Conservation (phyloP, 106 monocot species). For the Vanilla planifolia region DNA sequence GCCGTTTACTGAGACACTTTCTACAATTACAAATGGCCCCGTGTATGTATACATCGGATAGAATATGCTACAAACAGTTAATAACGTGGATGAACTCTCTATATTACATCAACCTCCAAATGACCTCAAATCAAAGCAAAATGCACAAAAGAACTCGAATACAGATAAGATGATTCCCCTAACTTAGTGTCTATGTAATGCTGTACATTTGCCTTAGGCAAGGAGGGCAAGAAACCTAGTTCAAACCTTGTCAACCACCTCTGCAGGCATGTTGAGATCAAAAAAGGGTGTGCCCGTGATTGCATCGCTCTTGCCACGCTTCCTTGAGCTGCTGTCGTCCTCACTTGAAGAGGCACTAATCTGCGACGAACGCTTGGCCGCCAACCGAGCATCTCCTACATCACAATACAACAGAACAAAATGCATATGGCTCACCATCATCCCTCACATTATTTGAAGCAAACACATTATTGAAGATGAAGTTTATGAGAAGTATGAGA, state of each 20-base stretch:
- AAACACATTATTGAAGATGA: too few relatives aligned
- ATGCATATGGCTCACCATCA: too few relatives aligned
- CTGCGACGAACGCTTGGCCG: conserved; percentile 2
- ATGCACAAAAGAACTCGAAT: background rate
- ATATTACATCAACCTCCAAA: too few relatives aligned
- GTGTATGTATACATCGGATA: too few relatives aligned
- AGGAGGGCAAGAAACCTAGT: background rate
- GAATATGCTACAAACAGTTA: too few relatives aligned
- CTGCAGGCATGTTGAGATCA: conserved; percentile 56
- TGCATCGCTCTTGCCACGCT: conserved; percentile 32
- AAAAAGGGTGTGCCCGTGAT: conserved; percentile 12
- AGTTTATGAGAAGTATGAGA: too few relatives aligned
- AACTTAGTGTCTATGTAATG: conserved; percentile 21
- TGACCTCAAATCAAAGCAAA: background rate
- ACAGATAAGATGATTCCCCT: background rate
- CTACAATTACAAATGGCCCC: too few relatives aligned
- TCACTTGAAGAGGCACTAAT: conserved; percentile 24
- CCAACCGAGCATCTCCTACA: background rate
- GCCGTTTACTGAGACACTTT: too few relatives aligned
- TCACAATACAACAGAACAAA: conserved; percentile 3
- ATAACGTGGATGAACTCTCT: too few relatives aligned
- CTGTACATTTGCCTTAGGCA: conserved; percentile 32
- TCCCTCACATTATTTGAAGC: too few relatives aligned
- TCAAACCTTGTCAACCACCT: conserved; percentile 32
- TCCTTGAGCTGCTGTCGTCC: conserved; percentile 28